A percentile compares a stretch with the other conserved stretches of the same genome.
Conservation (phyloP, 2,329 filamentous ascomycete genomes). For the Pestalotiopsis fici region DNA sequence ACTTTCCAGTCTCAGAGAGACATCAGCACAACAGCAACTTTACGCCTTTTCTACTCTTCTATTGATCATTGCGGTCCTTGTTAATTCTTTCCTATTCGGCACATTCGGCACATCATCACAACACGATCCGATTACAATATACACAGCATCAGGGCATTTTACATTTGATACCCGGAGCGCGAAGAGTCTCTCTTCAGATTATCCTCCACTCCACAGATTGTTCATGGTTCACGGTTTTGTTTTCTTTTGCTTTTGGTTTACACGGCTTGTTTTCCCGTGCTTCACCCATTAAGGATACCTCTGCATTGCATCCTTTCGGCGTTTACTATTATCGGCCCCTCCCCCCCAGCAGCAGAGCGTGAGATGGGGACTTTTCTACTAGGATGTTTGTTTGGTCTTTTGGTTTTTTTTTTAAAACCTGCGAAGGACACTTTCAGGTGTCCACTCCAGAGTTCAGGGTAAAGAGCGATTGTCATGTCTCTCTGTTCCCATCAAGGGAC, state of each 20-base stretch:
- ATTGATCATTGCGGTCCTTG: constrained; percentile 12
- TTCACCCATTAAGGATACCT: constrained; percentile 20
- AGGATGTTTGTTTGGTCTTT: constrained; percentile 10
- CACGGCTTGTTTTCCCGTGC: constrained; percentile 13
- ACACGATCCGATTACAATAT: constrained; percentile 4
- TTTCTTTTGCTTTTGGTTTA: constrained; percentile 15
- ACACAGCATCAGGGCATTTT: constrained; percentile 29
- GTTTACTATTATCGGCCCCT: constrained; percentile 18
- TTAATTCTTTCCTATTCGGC: constrained; percentile 9
- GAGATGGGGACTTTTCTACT: constrained; percentile 18
- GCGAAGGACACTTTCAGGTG: neutral
- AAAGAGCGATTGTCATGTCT: neutral
- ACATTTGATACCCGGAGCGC: constrained; percentile 35
- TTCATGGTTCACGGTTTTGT: constrained; percentile 15
- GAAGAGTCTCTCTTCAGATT: constrained; percentile 22
- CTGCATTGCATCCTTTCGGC: constrained; percentile 32
- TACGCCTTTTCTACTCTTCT: constrained; percentile 14
- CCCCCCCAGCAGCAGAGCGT: constrained; percentile 20
- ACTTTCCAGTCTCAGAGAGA: neutral
- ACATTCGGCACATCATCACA: constrained; percentile 17
- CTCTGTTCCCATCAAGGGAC: constrained; percentile 6
- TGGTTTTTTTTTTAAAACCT: neutral
- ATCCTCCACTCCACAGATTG: constrained; percentile 29
- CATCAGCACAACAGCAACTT: neutral
- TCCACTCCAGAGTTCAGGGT: neutral